phyloP scores from a whole-genome alignment of 306 rosid genomes.

The Rubus parviflorus region DNA sequence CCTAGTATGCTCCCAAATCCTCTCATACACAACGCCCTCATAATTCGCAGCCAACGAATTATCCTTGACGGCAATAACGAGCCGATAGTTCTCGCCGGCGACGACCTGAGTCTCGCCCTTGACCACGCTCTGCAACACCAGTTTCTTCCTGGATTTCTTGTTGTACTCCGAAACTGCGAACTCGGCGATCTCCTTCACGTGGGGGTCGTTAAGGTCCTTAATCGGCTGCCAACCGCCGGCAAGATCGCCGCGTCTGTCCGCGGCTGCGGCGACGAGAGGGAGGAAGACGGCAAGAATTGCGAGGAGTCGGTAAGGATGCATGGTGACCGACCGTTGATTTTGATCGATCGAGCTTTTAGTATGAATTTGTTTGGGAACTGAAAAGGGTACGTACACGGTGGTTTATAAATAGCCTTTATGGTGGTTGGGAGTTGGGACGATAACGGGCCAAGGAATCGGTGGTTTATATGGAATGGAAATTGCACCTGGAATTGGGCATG shows the following conservation, averaged over 20 bases:
- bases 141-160: constrained; percentile 21
- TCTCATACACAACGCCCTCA: constrained; percentile 42
- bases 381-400: not conserved
- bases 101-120: constrained; percentile 56
- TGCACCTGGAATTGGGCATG: not conserved
- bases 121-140: constrained; percentile 32
- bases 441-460: not conserved
- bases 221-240: constrained; percentile 48
- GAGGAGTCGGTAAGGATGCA: constrained; percentile 19
- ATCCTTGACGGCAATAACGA: constrained; percentile 33
- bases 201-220: constrained; percentile 31
- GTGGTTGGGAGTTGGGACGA: not conserved
- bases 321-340: constrained; percentile 13
- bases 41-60: constrained; percentile 23
- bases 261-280: constrained; percentile 4
- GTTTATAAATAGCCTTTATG: not conserved
- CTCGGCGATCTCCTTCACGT: constrained; percentile 50
- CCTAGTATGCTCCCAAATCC: constrained; percentile 31
- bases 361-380: too few species aligned
- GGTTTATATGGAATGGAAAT: not conserved
- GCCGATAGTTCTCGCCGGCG: constrained; percentile 50
- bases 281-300: constrained; percentile 28
- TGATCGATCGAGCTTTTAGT: too few species aligned
- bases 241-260: not conserved
- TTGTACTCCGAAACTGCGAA: constrained; percentile 52